Evolutionary conservation across 139 green algal genomes (phyloP).

Genomic region (Chlamydomonas sphaeroides): DNA sequence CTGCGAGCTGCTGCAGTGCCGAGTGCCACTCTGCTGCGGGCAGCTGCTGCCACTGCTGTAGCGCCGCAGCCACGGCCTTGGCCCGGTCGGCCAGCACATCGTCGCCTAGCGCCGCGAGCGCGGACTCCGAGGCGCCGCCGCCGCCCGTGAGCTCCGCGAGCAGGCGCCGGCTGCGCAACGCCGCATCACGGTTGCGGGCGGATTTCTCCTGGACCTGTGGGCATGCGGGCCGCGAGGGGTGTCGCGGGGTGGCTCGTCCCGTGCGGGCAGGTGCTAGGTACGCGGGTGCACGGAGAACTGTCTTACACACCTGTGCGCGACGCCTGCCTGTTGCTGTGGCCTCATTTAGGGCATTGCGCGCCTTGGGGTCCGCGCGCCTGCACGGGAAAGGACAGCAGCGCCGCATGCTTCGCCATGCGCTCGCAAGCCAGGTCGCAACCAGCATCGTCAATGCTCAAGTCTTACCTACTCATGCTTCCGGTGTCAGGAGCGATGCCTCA

Average conservation of each 20-base stretch:
- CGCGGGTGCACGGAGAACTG: no score
- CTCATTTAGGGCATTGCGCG: background rate
- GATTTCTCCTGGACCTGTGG: conserved; percentile 23
- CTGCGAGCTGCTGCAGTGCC: conserved; percentile 15
- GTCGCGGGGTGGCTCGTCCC: no score
- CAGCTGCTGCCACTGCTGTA: background rate
- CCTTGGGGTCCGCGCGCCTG: conserved; percentile 10
- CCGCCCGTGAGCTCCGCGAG: conserved; percentile 1
- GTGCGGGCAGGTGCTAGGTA: no score
- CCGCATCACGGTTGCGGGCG: conserved; percentile 15
- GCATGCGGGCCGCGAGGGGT: no score
- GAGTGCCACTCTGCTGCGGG: background rate
- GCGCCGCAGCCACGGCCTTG: background rate
- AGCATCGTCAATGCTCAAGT: no score
- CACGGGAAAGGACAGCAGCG: background rate
- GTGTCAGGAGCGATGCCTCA: no score
- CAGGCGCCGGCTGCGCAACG: conserved; percentile 20
- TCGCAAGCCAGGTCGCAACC: no score
- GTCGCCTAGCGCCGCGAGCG: background rate
- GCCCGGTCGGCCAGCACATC: conserved; percentile 18
- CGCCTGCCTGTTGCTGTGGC: conserved; percentile 3
- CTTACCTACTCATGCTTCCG: no score
- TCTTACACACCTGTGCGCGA: conserved; percentile 1
- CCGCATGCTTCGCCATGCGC: no score
- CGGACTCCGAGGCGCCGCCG: background rate